These are phyloP conservation scores for Argentina anserina DNA, from an alignment of 306 rosid genomes.

Conservation along the genomic window DNA sequence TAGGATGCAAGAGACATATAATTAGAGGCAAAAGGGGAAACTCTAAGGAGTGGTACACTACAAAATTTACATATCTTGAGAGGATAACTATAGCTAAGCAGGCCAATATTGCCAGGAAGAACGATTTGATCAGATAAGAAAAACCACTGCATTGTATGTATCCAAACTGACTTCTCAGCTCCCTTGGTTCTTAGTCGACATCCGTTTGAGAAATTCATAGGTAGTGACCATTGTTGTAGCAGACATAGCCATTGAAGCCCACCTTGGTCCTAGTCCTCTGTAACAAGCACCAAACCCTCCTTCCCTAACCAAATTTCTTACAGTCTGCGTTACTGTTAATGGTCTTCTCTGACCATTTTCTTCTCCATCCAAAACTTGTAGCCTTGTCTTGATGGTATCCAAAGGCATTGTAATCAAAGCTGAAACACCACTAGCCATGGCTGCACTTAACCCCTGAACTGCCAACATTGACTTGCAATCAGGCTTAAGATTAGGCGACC, in stretches of 20 bases:
- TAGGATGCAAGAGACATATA: background rate
- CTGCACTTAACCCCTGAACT: constrained; percentile 84
- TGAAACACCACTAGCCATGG: constrained; percentile 86
- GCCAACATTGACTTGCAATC: constrained; percentile 58
- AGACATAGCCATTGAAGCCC: constrained; percentile 97
- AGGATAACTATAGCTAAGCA: constrained; percentile 1
- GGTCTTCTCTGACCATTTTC: constrained; percentile 76
- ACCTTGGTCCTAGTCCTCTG: constrained; percentile 92
- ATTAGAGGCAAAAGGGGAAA: background rate
- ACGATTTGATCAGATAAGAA: background rate
- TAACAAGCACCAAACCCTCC: constrained; percentile 88
- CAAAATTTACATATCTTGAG: constrained; percentile 25
- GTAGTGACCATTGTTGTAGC: constrained; percentile 95
- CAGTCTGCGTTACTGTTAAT: constrained; percentile 57
- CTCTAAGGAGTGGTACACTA: constrained; percentile 2
- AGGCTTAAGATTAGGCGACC: constrained; percentile 37
- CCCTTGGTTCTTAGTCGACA: constrained; percentile 68
- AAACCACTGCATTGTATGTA: background rate
- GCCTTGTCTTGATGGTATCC: constrained; percentile 81
- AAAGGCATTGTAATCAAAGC: constrained; percentile 89
- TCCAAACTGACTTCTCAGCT: constrained; percentile 10
- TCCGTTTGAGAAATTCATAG: constrained; percentile 81
- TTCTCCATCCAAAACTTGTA: constrained; percentile 86
- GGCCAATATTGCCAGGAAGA: constrained; percentile 26
- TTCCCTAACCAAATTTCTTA: constrained; percentile 67